A percentile compares a stretch with the other conserved stretches of the same genome.
Conservation (phyloP, 108 stramenopile genomes). For the Seminavis robusta region DNA sequence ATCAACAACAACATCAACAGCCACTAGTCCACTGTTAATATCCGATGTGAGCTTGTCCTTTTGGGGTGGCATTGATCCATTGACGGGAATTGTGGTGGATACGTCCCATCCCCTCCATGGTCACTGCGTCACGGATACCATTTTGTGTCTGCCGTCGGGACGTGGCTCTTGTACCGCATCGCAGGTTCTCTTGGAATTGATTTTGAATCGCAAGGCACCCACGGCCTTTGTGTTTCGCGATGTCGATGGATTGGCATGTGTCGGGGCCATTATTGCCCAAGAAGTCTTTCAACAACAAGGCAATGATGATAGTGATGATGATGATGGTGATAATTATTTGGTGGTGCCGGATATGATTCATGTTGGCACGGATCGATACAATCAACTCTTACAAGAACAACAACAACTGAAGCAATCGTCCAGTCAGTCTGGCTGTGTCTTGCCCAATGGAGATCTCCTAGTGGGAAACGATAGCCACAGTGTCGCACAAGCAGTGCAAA, state of each 20-base stretch:
- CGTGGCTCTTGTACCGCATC: conserved; percentile 80
- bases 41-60: conserved; percentile 45
- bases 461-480: neutral
- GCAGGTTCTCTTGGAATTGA: conserved; percentile 76
- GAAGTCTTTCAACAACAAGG: conserved; percentile 46
- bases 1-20: no score
- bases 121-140: conserved; percentile 25
- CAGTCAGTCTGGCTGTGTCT: neutral
- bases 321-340: neutral
- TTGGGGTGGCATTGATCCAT: conserved; percentile 84
- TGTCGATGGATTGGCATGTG: conserved; percentile 56
- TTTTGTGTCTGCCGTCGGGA: conserved; percentile 72
- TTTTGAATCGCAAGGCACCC: conserved; percentile 59
- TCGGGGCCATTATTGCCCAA: conserved; percentile 69
- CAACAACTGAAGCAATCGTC: neutral
- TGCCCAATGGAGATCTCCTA: conserved; percentile 9
- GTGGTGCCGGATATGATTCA: conserved; percentile 28
- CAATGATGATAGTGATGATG: no score
- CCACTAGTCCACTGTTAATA: conserved; percentile 18
- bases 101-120: conserved; percentile 58
- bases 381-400: conserved; percentile 8
- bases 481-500: neutral
- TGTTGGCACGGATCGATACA: conserved; percentile 14
- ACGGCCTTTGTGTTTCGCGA: conserved; percentile 59
- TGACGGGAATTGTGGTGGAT: conserved; percentile 63